These are phyloP conservation scores for Trichoderma gracile DNA, from an alignment of 2,329 filamentous ascomycete species.

Conservation along the genomic window DNA sequence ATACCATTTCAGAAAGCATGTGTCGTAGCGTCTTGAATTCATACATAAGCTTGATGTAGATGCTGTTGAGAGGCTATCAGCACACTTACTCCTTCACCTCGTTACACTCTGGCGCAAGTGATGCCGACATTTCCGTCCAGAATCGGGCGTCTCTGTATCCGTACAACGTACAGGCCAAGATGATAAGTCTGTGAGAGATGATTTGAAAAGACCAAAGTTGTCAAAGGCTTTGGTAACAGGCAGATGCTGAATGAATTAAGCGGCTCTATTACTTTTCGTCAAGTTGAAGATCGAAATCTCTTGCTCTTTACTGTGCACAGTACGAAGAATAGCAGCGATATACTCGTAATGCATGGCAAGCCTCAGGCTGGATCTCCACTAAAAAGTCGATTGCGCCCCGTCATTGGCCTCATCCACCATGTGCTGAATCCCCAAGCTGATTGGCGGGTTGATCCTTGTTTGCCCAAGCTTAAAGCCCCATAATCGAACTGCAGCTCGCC, in stretches of 20 bases:
- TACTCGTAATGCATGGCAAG: background rate
- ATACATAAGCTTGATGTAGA: background rate
- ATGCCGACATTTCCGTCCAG: conserved; percentile 74
- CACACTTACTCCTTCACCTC: conserved; percentile 83
- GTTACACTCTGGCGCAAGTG: conserved; percentile 91
- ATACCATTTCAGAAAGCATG: conserved; percentile 98
- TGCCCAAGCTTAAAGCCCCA: background rate
- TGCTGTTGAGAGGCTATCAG: background rate
- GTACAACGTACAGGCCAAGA: background rate
- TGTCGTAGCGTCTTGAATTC: conserved; percentile 77
- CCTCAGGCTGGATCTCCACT: conserved; percentile 14
- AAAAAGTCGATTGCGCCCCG: background rate
- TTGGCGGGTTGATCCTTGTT: conserved; percentile 9
- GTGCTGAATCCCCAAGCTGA: background rate
- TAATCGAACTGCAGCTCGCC: background rate
- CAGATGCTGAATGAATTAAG: background rate
- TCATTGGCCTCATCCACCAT: conserved; percentile 8
- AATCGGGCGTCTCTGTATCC: background rate
- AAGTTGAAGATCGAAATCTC: background rate
- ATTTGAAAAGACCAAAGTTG: too few species aligned
- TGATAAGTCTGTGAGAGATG: background rate
- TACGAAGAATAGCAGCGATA: background rate
- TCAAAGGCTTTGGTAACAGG: background rate
- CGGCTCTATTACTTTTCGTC: background rate
- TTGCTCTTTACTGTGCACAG: background rate